Percentiles rank a stretch among this genome's conserved stretches.
These are phyloP conservation scores for Coffea eugenioides DNA, from an alignment of 257 asterid genomes.

Conservation along the genomic window DNA sequence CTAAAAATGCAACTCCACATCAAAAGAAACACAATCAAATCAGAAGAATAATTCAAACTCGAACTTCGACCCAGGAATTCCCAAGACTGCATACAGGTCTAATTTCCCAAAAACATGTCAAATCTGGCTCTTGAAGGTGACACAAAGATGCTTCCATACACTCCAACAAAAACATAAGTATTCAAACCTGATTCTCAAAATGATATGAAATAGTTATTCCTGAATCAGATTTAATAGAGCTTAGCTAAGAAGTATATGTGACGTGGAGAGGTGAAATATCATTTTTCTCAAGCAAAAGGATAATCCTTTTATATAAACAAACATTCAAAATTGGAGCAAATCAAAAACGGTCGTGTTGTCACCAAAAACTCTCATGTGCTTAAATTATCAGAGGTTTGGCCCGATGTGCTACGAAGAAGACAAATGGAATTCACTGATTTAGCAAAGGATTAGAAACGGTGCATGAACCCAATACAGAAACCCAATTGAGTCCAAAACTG, in stretches of 20 bases:
- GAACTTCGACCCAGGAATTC: background rate
- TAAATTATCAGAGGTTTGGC: background rate
- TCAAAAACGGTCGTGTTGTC: background rate
- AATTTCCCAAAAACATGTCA: background rate
- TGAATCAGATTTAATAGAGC: background rate
- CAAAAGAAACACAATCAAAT: background rate
- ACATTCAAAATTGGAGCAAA: background rate
- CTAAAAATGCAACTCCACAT: background rate
- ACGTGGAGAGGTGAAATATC: background rate
- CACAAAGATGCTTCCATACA: background rate
- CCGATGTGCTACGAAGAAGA: background rate
- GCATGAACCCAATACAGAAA: background rate
- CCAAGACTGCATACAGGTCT: background rate
- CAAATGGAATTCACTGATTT: background rate
- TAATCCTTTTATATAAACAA: background rate
- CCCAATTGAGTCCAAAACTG: background rate
- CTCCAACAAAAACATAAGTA: background rate
- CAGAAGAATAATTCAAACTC: background rate
- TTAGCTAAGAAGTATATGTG: background rate
- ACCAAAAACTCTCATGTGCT: background rate
- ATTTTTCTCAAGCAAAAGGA: background rate
- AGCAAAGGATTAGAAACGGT: background rate
- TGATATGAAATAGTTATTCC: background rate
- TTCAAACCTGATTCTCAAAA: background rate
- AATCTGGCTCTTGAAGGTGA: background rate